These are phyloP conservation scores for Zarea fungicola DNA, from an alignment of 2,329 filamentous ascomycete genomes.

Conservation along the genomic window DNA sequence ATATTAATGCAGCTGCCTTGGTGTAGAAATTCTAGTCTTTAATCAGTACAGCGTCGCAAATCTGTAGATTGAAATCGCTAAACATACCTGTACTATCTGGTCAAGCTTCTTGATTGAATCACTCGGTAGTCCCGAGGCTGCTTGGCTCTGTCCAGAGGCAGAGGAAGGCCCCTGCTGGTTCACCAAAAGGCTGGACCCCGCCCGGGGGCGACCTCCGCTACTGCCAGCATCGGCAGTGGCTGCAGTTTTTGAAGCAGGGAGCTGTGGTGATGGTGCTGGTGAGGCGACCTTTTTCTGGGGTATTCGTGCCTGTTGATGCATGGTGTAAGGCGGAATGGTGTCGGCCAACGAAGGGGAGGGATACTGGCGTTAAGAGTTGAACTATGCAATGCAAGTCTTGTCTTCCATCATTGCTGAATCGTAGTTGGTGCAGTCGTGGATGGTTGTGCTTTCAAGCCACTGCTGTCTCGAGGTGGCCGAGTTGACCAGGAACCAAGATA, in stretches of 20 bases:
- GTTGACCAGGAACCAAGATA: background rate
- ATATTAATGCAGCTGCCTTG: slow-evolving; percentile 78
- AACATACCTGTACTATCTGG: slow-evolving; percentile 79
- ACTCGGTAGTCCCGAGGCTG: slow-evolving; percentile 46
- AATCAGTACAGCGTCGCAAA: background rate
- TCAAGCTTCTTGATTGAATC: slow-evolving; percentile 77
- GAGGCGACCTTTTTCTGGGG: slow-evolving; percentile 63
- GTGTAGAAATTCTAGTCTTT: slow-evolving; percentile 76
- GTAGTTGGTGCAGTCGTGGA: background rate
- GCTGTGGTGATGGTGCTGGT: slow-evolving; percentile 65
- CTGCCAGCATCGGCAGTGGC: slow-evolving; percentile 9
- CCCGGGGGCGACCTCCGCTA: slow-evolving; percentile 35
- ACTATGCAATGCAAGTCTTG: slow-evolving; percentile 1
- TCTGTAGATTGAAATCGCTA: background rate
- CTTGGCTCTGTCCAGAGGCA: slow-evolving; percentile 37
- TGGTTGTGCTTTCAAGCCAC: background rate
- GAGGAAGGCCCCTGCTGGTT: slow-evolving; percentile 42
- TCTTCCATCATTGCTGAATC: slow-evolving; percentile 12
- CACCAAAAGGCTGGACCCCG: slow-evolving; percentile 38
- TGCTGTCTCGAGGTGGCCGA: background rate
- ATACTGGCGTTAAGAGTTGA: background rate
- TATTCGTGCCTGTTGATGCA: slow-evolving; percentile 87
- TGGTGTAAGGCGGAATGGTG: slow-evolving; percentile 30
- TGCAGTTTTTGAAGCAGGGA: slow-evolving; percentile 51
- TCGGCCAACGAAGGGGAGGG: background rate